Base-by-base conservation (phyloP, 176 grass and related monocot species). In the Ensete glaucum region DNA sequence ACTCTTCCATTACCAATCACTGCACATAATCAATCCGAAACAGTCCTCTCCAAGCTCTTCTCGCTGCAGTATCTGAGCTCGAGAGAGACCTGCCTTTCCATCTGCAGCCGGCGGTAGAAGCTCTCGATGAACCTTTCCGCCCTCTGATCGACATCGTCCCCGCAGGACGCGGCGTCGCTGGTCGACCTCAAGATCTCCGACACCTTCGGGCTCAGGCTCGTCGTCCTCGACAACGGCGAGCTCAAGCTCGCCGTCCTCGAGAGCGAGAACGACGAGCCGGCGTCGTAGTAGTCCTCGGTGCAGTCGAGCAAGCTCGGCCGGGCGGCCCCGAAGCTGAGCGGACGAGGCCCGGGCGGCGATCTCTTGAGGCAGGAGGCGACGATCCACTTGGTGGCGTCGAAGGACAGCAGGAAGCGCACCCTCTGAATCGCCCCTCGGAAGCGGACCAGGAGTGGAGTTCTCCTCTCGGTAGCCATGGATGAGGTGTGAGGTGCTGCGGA, bases 31-130 rank as follows among this genome's bases (percentile, higher is more conserved):
- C 66, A 50, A 76, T 76, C 57, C 3, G 55, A 63, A 14, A 10
- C 9, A 1, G 77, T 68, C 73, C 80, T 77, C 19, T 85, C 88
- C 53, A 77, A 75, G 67, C 72, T 84, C 16, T 75, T 75, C 14
- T 34, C 69, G 60, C 71, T 50, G 54, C 79, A 64, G 51, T 96
- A 96, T 0, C 78, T 82, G 19, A 96, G 84, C 76, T 89, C 74
- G 54, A 96, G 84, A 0, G 92, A 96, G 48, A 96, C 82, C 86
- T 96, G 89, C 50, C 92, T 85, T 68, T 96, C 92, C 86, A 92
- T 80, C 68, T 79, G 75, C 53, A 92, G 82, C 54, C 87, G 92
- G 66, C 63, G 52, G 79, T 89, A 75, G 80, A 95, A 95, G 12
- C 78, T 86, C 2, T 64, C 70, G 51, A 96, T 96, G 79, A 92